Percentiles rank a stretch among this genome's conserved stretches.
phyloP scores from a whole-genome alignment of 345 rosid species.

The Moricandia arvensis region DNA sequence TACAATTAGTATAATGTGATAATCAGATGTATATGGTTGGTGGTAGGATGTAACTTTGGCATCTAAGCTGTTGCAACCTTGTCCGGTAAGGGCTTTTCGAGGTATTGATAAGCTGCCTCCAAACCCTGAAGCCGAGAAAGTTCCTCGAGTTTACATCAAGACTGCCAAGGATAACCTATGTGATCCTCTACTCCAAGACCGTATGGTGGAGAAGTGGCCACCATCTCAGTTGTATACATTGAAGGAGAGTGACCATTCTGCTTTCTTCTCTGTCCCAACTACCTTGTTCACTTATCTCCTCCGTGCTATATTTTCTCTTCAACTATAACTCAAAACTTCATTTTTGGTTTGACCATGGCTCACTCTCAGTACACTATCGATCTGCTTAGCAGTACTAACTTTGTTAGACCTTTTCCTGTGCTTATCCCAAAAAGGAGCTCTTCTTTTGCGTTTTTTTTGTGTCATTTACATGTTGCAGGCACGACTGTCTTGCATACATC shows the following conservation, averaged over 20 bases:
- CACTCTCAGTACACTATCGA: not conserved
- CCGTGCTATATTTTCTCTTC: constrained; percentile 28
- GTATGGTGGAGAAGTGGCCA: constrained; percentile 39
- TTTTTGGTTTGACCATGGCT: too few species aligned
- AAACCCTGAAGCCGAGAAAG: too few species aligned
- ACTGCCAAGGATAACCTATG: constrained; percentile 23
- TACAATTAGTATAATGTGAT: not conserved
- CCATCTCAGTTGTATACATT: constrained; percentile 35
- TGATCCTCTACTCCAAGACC: constrained; percentile 23
- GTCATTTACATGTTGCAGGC: too few species aligned
- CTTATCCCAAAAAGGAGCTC: too few species aligned
- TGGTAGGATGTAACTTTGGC: constrained; percentile 42
- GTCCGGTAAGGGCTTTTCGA: constrained; percentile 29
- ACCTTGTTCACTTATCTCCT: constrained; percentile 33
- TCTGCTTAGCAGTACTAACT: too few species aligned
- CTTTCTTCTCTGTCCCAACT: constrained; percentile 43
- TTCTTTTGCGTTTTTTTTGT: too few species aligned
- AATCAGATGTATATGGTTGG: not conserved
- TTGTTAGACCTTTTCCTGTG: too few species aligned
- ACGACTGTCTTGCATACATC: too few species aligned
- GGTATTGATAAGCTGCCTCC: constrained; percentile 11
- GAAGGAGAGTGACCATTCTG: constrained; percentile 41
- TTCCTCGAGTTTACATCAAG: too few species aligned
- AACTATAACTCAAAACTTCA: too few species aligned
- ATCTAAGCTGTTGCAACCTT: constrained; percentile 34